Base-by-base conservation (phyloP, 2,329 filamentous ascomycete species). In the Trichoderma polysporum region DNA sequence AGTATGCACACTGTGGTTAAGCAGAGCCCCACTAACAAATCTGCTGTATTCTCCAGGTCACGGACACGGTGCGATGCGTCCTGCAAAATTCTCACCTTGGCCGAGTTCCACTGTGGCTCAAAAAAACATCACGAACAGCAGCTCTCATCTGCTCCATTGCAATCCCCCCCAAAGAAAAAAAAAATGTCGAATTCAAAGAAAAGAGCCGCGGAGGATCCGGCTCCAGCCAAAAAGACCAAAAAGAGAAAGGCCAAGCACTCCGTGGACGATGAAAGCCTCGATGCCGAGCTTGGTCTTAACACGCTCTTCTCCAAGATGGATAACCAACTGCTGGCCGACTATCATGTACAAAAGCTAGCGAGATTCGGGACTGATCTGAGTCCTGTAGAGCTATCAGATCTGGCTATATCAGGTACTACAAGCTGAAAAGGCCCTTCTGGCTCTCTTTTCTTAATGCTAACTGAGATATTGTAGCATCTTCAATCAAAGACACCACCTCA, bases 251-350 rank as follows among this genome's bases (percentile, higher is more conserved):
- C 73, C 82, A 85, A 74, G 59, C 58, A 59, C 79, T 80, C 63
- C 81, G 85, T 68, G 71, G 83, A 87, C 49, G 86, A 89, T 56
- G 83, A 81, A 27, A 79, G 85, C 31, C 77, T 90, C 67, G 88
- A 93, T 75, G 84, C 88, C 50, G 88, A 93, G 73, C 86, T 90
- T 37, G 90, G 90, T 7, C 82, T 97, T 71, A 97, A 97, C 79
- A 88, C 87, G 70, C 87, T 91, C 3, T 91, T 97, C 76, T 87
- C 88, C 52, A 87, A 88, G 68, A 94, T 97, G 90, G 92, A 97
- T 77, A 90, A 88, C 68, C 87, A 90, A 71, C 83, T 97, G 49
- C 81, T 97, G 54, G 92, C 94, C 1, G 94, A 97, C 76, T 89
- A 97, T 76, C 83, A 97, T 69, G 91, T 91, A 7, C 90, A 95